phyloP scores from a whole-genome alignment of 306 rosid species.

The Boehmeria nivea region DNA sequence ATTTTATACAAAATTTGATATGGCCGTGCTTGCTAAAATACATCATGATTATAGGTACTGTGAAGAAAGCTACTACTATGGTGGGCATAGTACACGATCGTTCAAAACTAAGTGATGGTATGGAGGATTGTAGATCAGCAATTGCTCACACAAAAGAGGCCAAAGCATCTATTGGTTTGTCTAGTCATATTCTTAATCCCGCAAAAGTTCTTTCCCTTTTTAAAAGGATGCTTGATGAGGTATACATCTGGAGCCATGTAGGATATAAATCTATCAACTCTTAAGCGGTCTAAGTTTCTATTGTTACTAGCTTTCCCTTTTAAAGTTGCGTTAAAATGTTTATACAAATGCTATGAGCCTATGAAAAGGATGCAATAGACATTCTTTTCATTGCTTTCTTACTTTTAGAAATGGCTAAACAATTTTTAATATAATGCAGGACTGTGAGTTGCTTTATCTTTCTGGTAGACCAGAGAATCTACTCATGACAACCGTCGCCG shows the following conservation, averaged over 20 bases:
- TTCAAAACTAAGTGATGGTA: slow-evolving; percentile 41
- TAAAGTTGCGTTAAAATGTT: neutral
- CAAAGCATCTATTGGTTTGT: slow-evolving; percentile 23
- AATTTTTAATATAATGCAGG: slow-evolving; percentile 47
- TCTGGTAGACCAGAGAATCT: slow-evolving; percentile 81
- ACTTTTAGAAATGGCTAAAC: neutral
- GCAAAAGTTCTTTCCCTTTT: slow-evolving; percentile 53
- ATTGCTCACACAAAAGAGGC: slow-evolving; percentile 48
- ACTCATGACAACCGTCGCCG: slow-evolving; percentile 52
- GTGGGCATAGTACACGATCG: slow-evolving; percentile 54
- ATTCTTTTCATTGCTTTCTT: slow-evolving; percentile 7
- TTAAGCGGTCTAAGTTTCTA: neutral
- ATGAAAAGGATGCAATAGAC: slow-evolving; percentile 1
- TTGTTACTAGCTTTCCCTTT: neutral
- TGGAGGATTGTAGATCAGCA: slow-evolving; percentile 51
- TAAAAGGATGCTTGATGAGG: slow-evolving; percentile 69
- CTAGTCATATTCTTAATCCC: slow-evolving; percentile 49
- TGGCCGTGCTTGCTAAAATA: neutral
- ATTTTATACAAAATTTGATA: slow-evolving; percentile 8
- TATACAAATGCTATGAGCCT: neutral
- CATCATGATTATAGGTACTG: slow-evolving; percentile 48
- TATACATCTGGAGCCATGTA: slow-evolving; percentile 20
- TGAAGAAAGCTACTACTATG: slow-evolving; percentile 46
- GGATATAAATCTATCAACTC: slow-evolving; percentile 8
- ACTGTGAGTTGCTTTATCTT: slow-evolving; percentile 72